These are phyloP conservation scores for Calonectria pseudoreteaudii DNA, from an alignment of 2,329 filamentous ascomycete genomes.

Conservation along the genomic window DNA sequence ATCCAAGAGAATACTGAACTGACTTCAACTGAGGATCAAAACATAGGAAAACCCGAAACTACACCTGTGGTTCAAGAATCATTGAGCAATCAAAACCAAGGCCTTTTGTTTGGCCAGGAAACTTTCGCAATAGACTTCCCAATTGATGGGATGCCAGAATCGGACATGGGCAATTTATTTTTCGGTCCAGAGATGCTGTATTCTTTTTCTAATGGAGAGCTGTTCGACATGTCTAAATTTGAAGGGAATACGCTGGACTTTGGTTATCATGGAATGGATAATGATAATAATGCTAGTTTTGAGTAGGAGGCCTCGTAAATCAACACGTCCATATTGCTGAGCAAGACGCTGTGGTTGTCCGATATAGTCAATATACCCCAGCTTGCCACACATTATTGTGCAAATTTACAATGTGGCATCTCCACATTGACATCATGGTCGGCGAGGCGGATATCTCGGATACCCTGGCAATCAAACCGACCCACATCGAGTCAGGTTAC, in stretches of 20 bases:
- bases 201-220: neutral
- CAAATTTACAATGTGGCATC: neutral
- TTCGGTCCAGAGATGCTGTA: constrained; percentile 20
- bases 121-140: neutral
- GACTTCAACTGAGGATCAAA: neutral
- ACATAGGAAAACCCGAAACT: neutral
- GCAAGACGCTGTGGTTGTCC: neutral
- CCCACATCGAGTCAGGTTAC: neutral
- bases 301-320: neutral
- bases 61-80: neutral
- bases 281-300: neutral
- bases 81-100: neutral
- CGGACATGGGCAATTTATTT: constrained; percentile 21
- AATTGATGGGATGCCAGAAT: neutral
- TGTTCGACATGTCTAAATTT: constrained; percentile 1
- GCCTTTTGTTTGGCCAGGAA: neutral
- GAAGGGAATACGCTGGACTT: neutral
- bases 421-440: neutral
- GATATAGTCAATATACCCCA: neutral
- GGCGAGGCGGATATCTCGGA: neutral
- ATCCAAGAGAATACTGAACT: neutral
- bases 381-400: neutral
- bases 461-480: neutral
- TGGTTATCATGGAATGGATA: constrained; percentile 12
- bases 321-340: neutral